Conservation (phyloP, 169 alveolate genomes). For the Plasmodium billcollinsi region DNA sequence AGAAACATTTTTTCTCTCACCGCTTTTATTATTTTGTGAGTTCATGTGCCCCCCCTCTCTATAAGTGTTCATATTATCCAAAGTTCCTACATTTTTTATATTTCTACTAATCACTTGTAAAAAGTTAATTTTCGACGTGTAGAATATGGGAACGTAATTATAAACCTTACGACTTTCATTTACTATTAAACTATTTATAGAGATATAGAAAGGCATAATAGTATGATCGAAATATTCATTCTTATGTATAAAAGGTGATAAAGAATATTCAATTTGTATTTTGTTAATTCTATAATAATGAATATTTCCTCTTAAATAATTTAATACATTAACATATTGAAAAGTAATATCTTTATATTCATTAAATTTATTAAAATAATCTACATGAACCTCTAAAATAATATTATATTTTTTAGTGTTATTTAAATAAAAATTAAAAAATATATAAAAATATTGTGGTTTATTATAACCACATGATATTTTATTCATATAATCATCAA, state of each 20-base stretch:
- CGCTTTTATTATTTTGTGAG: background rate
- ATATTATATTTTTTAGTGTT: conserved; percentile 27
- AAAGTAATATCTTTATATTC: conserved; percentile 2
- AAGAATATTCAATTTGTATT: conserved; percentile 51
- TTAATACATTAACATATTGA: conserved; percentile 31
- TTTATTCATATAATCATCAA: conserved; percentile 1
- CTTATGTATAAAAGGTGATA: conserved; percentile 4
- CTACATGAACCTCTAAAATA: conserved; percentile 27
- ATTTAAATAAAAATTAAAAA: conserved; percentile 48
- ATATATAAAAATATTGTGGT: conserved; percentile 13
- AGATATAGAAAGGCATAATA: conserved; percentile 30
- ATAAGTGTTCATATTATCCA: too few relatives aligned
- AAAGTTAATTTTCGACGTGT: conserved; percentile 14
- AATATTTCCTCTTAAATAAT: conserved; percentile 32
- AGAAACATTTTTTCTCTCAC: background rate
- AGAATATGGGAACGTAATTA: conserved; percentile 59
- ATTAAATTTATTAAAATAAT: background rate
- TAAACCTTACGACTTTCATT: conserved; percentile 52
- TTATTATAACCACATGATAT: conserved; percentile 5
- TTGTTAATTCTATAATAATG: conserved; percentile 51
- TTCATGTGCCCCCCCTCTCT: background rate
- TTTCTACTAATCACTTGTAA: conserved; percentile 17
- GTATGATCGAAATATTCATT: conserved; percentile 13
- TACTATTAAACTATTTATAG: conserved; percentile 20
- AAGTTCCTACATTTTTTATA: background rate